Base-by-base conservation (phyloP, 495 filamentous ascomycete species). In the Diplogelasinospora grovesii region DNA sequence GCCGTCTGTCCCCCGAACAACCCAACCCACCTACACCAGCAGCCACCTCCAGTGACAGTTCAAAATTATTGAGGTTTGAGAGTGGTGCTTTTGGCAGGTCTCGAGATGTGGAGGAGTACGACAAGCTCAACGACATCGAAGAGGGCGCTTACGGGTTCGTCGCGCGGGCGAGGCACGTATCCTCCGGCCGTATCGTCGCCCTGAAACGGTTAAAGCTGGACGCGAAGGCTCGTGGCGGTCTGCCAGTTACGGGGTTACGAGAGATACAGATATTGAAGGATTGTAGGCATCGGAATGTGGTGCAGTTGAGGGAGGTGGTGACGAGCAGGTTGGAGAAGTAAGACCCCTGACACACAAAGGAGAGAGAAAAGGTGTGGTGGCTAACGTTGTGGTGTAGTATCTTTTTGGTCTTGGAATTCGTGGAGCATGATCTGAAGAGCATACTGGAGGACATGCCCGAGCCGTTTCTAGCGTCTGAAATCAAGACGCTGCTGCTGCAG, bases 101-200 rank as follows among this genome's bases (percentile, higher is more conserved):
- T 54, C 73, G 87, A 48, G 82, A 85, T 66, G 82, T 95, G 33
- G 83, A 90, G 59, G 83, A 89, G 57, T 97, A 89, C 61, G 86
- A 95, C 59, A 81, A 81, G 44, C 67, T 98, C 45, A 98, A 98
- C 54, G 84, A 92, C 62, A 98, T 98, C 53, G 92, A 97, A 59
- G 92, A 98, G 61, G 92, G 92, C 37, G 84, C 86, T 1, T 98
- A 97, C 65, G 92, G 92, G 36, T 89, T 81, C 78, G 92, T 98
- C 3, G 89, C 90, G 27, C 69, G 92, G 20, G 92, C 90, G 6
- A 79, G 70, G 45, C 87, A 95, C 57, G 74, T 73, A 8, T 70
- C 70, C 3, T 94, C 92, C 1, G 87, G 88, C 5, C 79, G 88
- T 44, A 73, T 98, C 5, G 89, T 97, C 15, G 92, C 92, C 26